Base-by-base conservation (phyloP, 768 basidiomycete species). In the Agaricus blazei region DNA sequence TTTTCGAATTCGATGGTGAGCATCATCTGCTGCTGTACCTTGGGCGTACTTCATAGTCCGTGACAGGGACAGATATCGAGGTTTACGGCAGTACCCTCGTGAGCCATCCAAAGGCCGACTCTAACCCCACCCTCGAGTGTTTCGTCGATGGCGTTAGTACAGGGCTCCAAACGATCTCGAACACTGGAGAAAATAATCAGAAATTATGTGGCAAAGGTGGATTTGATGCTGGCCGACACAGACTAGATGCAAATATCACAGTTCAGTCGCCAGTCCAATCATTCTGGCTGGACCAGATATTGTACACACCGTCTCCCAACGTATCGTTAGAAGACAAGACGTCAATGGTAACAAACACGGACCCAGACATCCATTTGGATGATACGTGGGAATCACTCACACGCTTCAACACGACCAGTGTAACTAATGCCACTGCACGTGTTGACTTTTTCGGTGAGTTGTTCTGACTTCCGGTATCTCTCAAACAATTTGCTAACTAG, bases 241-340 rank as follows among this genome's bases (percentile, higher is more conserved):
- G 5, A 64, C 61, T 8, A 60, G 65, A 24, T 65, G 64, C 36
- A 60, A 4, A 64, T 59, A 1, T 54, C 49, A 58, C 41, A 6
- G 46, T 51, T 26, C 9, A 29, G 23, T 42, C 40, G n/a, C 40
- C 52, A 12, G 48, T 52, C 6, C 64, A 65, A 14, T 62, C 67
- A 4, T 70, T 70, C 49, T 69, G 61, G 63, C 54, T 69, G 24
- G 69, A 70, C 31, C n/a, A 56, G 14, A 60, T 70, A 23, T 52
- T 62, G 9, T 47, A 68, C 29, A 50, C 62, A 31, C 69, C 68
- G 5, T 65, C 63, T 9, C 48, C 63, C 4, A 58, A 51, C n/a
- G 48, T 59, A 3, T 28, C 58, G 7, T 41, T 64, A 26, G 62
- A 62, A 27, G 54, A 57, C 9, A 57, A 57, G 8, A 55, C 60